Evolutionary conservation across 139 green algal species (phyloP), one percentile per base, ranked within the genome.

Genomic region (Haematococcus lacustris): DNA sequence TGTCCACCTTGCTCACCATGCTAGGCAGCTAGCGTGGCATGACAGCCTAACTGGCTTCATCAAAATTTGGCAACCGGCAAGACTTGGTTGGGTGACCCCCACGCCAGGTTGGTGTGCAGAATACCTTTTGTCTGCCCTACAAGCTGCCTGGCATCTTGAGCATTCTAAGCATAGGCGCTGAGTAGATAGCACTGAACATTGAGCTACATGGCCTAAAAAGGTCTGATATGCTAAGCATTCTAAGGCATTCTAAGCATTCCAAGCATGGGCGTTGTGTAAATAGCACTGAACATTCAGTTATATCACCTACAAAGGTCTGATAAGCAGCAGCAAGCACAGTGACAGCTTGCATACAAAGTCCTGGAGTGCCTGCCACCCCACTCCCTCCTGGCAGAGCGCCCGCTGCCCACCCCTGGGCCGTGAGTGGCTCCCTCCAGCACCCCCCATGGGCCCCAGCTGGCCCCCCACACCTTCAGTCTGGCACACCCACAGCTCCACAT

Each of bases 401-500:
- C 23, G 59, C 23, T 66, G 7, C 21, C 23, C 21, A 13, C 59
- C 13, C 7, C 30, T 25, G 26, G 13, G 30, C 23, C 26, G 6
- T 35, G 6, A 13, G 6, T 13, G 6, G 26, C 26, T 17, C 30
- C 26, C 32, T 13, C 28, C 32, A 6, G 6, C 7, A 70, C 34
- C 9, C 32, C 33, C 26, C 35, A 71, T 3, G 3, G 37, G 23
- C 9, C 57, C 25, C 66, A 38, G 28, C 23, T n/a, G n/a, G n/a
- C n/a, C n/a, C n/a, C n/a, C 3, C 71, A 21, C 72, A 79, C 80
- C 88, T 76, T 90, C 67, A 17, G 90, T 87, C 83, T 96, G 91
- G 68, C 87, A 88, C 40, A 94, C 81, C 40, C 87, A 94, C 4
- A 96, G 71, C 77, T 93, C 88, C 43, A 94, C 91, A 66, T 94